These are phyloP conservation scores for Kwoniella dendrophila DNA, from an alignment of 768 basidiomycete species.

Conservation along the genomic window DNA sequence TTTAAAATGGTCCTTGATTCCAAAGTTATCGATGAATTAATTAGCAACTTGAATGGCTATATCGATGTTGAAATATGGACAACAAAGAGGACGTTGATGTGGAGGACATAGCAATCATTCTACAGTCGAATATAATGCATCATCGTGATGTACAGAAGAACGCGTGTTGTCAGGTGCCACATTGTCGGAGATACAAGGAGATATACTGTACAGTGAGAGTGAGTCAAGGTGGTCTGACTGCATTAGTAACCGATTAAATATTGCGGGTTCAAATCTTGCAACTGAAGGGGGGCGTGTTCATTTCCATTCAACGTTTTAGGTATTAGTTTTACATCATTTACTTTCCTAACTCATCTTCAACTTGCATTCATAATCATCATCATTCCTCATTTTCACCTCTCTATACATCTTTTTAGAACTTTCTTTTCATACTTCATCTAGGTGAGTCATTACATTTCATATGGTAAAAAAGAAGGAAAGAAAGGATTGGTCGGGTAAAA, in stretches of 20 bases:
- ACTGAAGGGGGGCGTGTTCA: slow-evolving; percentile 6
- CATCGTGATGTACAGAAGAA: slow-evolving; percentile 2
- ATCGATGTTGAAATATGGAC: neutral
- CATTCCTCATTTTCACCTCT: too few relatives aligned
- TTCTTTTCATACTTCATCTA: too few relatives aligned
- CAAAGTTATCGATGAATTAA: too few relatives aligned
- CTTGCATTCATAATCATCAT: too few relatives aligned
- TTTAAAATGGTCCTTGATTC: neutral
- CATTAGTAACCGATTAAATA: neutral
- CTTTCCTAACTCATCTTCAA: too few relatives aligned
- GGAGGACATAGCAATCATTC: slow-evolving; percentile 1
- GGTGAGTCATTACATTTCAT: too few relatives aligned
- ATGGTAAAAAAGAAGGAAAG: too few relatives aligned
- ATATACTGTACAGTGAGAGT: slow-evolving; percentile 7
- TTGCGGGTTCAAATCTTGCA: slow-evolving; percentile 1
- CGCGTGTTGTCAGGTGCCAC: slow-evolving; percentile 25
- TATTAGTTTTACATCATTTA: too few relatives aligned
- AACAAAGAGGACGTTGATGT: slow-evolving; percentile 12
- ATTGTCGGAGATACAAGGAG: slow-evolving; percentile 10
- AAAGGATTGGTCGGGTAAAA: neutral
- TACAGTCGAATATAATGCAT: too few relatives aligned
- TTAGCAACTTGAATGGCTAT: neutral
- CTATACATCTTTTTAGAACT: too few relatives aligned
- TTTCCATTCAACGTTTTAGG: too few relatives aligned
- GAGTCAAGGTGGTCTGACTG: slow-evolving; percentile 6